Conservation (phyloP, 345 rosid genomes). For the Acer negundo region DNA sequence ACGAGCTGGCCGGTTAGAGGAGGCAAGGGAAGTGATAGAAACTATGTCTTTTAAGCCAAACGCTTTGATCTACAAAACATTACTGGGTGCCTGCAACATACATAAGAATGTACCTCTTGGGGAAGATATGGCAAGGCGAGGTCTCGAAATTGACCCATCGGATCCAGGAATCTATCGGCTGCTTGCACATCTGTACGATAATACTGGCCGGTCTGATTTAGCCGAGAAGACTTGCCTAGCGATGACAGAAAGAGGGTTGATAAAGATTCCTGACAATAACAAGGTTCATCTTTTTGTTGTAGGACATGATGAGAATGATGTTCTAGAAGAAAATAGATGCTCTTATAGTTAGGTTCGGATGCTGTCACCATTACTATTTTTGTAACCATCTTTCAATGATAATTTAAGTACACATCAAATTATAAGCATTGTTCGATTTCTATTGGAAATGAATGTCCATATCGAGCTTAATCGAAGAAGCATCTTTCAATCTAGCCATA, state of each 20-base stretch:
- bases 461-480: too few species aligned
- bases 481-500: neutral
- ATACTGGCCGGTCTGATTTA: constrained; percentile 44
- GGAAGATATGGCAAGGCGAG: constrained; percentile 68
- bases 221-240: constrained; percentile 38
- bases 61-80: constrained; percentile 52
- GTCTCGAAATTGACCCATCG: constrained; percentile 48
- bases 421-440: too few species aligned
- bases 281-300: constrained; percentile 31
- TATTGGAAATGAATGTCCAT: too few species aligned
- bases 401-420: too few species aligned
- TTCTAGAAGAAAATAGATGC: constrained; percentile 24
- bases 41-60: constrained; percentile 50
- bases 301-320: constrained; percentile 29
- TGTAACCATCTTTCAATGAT: too few species aligned
- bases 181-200: constrained; percentile 54
- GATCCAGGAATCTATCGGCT: constrained; percentile 54
- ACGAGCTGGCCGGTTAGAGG: constrained; percentile 61
- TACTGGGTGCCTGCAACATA: constrained; percentile 54
- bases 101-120: constrained; percentile 55
- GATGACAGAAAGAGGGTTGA: constrained; percentile 36
- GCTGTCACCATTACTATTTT: too few species aligned
- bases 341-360: constrained; percentile 20
- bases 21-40: constrained; percentile 47
- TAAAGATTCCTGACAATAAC: constrained; percentile 29